Percentiles rank a stretch among this genome's conserved stretches.
Evolutionary conservation across 2,329 filamentous ascomycete genomes (phyloP).

Genomic region (Gnomoniopsis sp.): DNA sequence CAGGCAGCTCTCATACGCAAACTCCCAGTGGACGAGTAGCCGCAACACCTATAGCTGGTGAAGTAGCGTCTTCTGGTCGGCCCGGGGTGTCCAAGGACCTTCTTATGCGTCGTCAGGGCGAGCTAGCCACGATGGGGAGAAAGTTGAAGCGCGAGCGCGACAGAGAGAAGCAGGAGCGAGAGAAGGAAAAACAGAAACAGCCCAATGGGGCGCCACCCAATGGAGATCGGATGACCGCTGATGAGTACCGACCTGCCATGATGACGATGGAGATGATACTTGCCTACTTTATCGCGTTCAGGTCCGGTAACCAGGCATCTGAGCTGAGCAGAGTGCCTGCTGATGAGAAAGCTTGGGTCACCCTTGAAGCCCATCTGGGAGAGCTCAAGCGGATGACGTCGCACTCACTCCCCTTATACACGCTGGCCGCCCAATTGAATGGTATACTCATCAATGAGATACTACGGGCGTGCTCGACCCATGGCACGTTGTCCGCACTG

Average conservation of each 20-base stretch:
- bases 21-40: slow-evolving; percentile 44
- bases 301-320: slow-evolving; percentile 43
- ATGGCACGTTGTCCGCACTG: slow-evolving; percentile 22
- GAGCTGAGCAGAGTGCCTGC: slow-evolving; percentile 39
- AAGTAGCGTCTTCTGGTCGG: slow-evolving; percentile 35
- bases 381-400: slow-evolving; percentile 38
- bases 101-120: slow-evolving; percentile 6
- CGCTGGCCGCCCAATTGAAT: slow-evolving; percentile 41
- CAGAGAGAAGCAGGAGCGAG: slow-evolving; percentile 37
- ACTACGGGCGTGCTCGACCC: slow-evolving; percentile 33
- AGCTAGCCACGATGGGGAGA: slow-evolving; percentile 40
- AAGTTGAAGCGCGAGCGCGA: slow-evolving; percentile 55
- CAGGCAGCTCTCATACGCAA: slow-evolving; percentile 48
- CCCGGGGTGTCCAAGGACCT: slow-evolving; percentile 22
- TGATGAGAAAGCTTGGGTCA: slow-evolving; percentile 40
- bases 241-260: slow-evolving; percentile 11
- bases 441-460: slow-evolving; percentile 43
- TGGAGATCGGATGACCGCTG: slow-evolving; percentile 10
- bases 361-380: slow-evolving; percentile 42
- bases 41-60: slow-evolving; percentile 37
- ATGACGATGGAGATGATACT: slow-evolving; percentile 48
- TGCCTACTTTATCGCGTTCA: slow-evolving; percentile 52
- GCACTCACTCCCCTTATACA: slow-evolving; percentile 31
- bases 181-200: slow-evolving; percentile 39
- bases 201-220: slow-evolving; percentile 12